Percentiles rank a stretch among this genome's conserved stretches.
Evolutionary conservation across 2,329 filamentous ascomycete genomes (phyloP).

Genomic region (Curvularia spicifera): DNA sequence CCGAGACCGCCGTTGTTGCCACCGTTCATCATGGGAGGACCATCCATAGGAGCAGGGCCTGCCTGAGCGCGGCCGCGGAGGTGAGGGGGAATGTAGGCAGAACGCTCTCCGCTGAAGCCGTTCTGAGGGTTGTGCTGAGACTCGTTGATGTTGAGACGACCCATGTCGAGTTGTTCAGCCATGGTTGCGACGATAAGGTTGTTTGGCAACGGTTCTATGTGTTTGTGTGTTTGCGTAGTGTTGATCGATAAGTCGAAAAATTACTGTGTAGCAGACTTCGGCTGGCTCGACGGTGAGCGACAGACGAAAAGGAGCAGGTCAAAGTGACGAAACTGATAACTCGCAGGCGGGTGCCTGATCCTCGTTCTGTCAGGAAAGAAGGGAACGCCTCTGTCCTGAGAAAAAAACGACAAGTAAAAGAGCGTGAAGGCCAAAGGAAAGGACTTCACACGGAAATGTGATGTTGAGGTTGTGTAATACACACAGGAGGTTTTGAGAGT

Average conservation of each 20-base stretch:
- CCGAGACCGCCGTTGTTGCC: slow-evolving; percentile 63
- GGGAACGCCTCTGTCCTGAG: slow-evolving; percentile 46
- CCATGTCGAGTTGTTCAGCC: slow-evolving; percentile 76
- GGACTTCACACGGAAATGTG: slow-evolving; percentile 49
- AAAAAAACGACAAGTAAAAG: slow-evolving; percentile 49
- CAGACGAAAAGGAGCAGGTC: slow-evolving; percentile 38
- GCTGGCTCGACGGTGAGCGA: slow-evolving; percentile 41
- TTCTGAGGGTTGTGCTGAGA: slow-evolving; percentile 63
- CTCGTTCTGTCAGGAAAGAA: slow-evolving; percentile 48
- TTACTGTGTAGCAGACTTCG: slow-evolving; percentile 32
- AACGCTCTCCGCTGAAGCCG: slow-evolving; percentile 63
- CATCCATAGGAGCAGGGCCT: slow-evolving; percentile 49
- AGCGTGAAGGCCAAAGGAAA: slow-evolving; percentile 52
- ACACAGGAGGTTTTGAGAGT: slow-evolving; percentile 42
- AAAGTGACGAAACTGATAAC: slow-evolving; percentile 41
- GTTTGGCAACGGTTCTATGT: slow-evolving; percentile 9
- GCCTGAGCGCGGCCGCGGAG: slow-evolving; percentile 62
- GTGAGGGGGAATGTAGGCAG: slow-evolving; percentile 84
- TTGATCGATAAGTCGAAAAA: slow-evolving; percentile 22
- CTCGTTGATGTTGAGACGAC: slow-evolving; percentile 72
- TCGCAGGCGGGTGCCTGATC: slow-evolving; percentile 51
- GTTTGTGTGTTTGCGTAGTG: slow-evolving; percentile 7
- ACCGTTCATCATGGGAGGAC: slow-evolving; percentile 60
- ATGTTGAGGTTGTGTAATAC: slow-evolving; percentile 36
- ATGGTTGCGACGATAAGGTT: slow-evolving; percentile 36